Evolutionary conservation across 345 rosid genomes (phyloP), one percentile per base, ranked within the genome.

Genomic region (Hibiscus trionum): DNA sequence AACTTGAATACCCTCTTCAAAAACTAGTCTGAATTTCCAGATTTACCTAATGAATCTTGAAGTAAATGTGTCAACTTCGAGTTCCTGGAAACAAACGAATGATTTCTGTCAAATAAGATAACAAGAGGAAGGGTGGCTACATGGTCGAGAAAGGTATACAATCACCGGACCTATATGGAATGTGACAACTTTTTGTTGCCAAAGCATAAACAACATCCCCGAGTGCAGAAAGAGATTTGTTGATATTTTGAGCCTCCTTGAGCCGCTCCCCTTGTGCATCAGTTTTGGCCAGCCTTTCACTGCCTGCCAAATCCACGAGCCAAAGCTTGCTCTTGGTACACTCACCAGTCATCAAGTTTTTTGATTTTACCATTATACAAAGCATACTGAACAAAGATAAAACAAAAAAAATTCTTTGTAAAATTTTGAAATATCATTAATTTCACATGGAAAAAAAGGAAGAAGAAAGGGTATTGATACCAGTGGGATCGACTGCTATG

Each of bases 401-500:
- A 52, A 9, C 42, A 37, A 37, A 44, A 61, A 74, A 65, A 47
- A 29, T 62, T 47, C 33, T 46, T n/a, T 58, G 15, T 35, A 19
- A 10, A 58, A 7, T 57, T 67, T 24, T n/a, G 42, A 33, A 55
- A 55, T 47, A 70, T 29, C 47, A 50, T 50, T 26, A 12, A 11
- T 26, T 29, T 29, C 26, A 16, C 15, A 78, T 49, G 61, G 10
- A 19, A n/a, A 62, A 58, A 50, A 66, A 61, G 10, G 7, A 7
- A 69, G 46, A 4, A 7, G 21, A 31, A 5, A 62, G 27, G 49
- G 74, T 72, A 42, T 62, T 24, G 0, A 21, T 91, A 94, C 98
- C 97, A 95, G 80, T 95, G 99, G 37, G 99, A 95, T 69, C 97
- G 90, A 79, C 99, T 95, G 72, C 99, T 95, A 76, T 92, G 96